A percentile compares a stretch with the other conserved stretches of the same genome.
phyloP scores from a whole-genome alignment of 108 stramenopile species.

The Cyclotella kingstonii region DNA sequence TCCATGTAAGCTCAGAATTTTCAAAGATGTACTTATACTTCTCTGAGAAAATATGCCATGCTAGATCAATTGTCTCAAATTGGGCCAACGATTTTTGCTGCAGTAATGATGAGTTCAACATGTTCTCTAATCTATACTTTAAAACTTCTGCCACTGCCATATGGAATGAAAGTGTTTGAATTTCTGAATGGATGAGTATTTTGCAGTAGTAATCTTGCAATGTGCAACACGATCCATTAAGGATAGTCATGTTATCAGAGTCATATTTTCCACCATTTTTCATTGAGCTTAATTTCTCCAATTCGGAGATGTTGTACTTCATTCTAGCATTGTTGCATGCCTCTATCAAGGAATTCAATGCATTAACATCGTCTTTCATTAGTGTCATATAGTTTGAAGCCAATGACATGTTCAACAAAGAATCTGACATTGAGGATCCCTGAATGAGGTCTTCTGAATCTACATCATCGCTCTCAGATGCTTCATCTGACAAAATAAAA shows the following conservation, averaged over 20 bases:
- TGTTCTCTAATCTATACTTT: neutral
- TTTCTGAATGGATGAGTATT: slow-evolving; percentile 2
- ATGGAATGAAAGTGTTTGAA: neutral
- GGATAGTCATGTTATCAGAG: too few relatives aligned
- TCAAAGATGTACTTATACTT: neutral
- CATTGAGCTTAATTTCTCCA: too few relatives aligned
- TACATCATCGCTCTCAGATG: slow-evolving; percentile 10
- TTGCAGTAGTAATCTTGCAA: slow-evolving; percentile 6
- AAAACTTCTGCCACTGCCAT: neutral
- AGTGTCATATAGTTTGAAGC: neutral
- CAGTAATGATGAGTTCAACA: neutral
- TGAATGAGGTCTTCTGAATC: neutral
- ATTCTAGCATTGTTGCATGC: neutral
- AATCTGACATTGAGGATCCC: too few relatives aligned
- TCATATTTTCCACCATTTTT: too few relatives aligned
- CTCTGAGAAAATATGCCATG: too few relatives aligned
- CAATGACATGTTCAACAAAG: too few relatives aligned
- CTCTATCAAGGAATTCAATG: neutral
- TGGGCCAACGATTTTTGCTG: neutral
- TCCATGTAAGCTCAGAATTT: neutral
- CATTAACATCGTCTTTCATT: neutral
- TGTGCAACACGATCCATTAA: too few relatives aligned
- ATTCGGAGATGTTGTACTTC: neutral
- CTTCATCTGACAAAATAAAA: too few relatives aligned
- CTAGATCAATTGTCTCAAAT: neutral